These are phyloP conservation scores for Aquanectria penicillioides DNA, from an alignment of 2,329 filamentous ascomycete genomes.

Conservation along the genomic window DNA sequence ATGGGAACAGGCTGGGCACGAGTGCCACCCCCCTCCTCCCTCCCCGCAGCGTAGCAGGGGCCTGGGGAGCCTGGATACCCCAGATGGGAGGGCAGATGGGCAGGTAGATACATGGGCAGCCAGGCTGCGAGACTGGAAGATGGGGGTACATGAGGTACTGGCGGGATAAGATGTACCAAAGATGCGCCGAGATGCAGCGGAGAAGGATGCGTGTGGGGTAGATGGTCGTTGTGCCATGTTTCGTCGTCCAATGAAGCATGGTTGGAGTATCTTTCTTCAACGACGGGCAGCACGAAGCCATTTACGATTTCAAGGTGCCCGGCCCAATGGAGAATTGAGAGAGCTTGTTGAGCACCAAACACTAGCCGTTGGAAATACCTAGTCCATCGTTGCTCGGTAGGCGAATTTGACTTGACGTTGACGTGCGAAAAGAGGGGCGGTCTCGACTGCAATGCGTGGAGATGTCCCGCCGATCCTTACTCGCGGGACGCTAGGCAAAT, in stretches of 20 bases:
- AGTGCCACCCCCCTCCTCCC: no score
- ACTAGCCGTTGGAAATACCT: no score
- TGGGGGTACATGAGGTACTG: neutral
- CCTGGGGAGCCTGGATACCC: neutral
- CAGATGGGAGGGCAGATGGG: neutral
- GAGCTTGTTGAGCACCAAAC: no score
- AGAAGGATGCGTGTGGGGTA: neutral
- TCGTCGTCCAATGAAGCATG: neutral
- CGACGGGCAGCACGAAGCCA: no score
- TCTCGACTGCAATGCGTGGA: no score
- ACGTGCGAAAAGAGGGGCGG: no score
- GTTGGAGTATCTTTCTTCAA: no score
- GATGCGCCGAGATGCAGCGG: neutral
- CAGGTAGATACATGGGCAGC: neutral
- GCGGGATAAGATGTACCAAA: neutral
- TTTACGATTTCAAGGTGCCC: no score
- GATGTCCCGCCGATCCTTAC: neutral
- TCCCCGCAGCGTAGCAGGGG: neutral
- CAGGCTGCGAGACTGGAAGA: neutral
- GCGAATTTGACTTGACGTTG: no score
- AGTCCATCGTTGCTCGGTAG: no score
- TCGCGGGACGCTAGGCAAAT: conserved; percentile 1
- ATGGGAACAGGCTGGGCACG: neutral
- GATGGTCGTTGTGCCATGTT: neutral
- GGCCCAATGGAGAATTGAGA: no score